phyloP scores from a whole-genome alignment of 352 stramenopile genomes.

The Aphanomyces euteiches region DNA sequence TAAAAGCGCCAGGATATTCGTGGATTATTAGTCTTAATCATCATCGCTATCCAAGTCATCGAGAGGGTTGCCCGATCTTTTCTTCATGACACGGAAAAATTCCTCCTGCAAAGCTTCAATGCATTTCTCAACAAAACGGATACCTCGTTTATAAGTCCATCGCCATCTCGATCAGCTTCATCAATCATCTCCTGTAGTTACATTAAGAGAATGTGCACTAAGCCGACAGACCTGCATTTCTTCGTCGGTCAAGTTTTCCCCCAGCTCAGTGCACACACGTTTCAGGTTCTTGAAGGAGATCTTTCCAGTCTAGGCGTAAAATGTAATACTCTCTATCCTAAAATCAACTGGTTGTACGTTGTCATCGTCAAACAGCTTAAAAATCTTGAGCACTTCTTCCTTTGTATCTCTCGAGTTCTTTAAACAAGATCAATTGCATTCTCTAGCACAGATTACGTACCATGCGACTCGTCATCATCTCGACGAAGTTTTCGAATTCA shows the following conservation, averaged over 20 bases:
- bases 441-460: slow-evolving; percentile 31
- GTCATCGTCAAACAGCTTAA: slow-evolving; percentile 95
- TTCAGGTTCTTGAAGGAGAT: slow-evolving; percentile 96
- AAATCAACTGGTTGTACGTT: slow-evolving; percentile 34
- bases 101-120: slow-evolving; percentile 54
- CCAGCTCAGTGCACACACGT: slow-evolving; percentile 86
- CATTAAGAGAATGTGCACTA: slow-evolving; percentile 40
- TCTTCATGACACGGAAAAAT: slow-evolving; percentile 96
- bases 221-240: slow-evolving; percentile 35
- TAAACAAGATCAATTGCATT: background rate
- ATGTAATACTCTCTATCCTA: background rate
- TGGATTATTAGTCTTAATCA: slow-evolving; percentile 46
- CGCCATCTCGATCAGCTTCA: slow-evolving; percentile 90
- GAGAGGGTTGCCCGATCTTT: slow-evolving; percentile 89
- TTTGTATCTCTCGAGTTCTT: slow-evolving; percentile 80
- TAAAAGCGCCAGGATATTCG: background rate
- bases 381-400: slow-evolving; percentile 93
- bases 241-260: slow-evolving; percentile 73
- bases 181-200: slow-evolving; percentile 91
- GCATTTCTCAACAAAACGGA: no score
- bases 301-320: slow-evolving; percentile 62
- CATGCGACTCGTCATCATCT: slow-evolving; percentile 95
- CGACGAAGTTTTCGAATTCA: slow-evolving; percentile 92
- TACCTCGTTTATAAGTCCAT: slow-evolving; percentile 89
- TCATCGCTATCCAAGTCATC: slow-evolving; percentile 90